Conservation (phyloP, 2,329 filamentous ascomycete species). For the Beauveria rudraprayagi region DNA sequence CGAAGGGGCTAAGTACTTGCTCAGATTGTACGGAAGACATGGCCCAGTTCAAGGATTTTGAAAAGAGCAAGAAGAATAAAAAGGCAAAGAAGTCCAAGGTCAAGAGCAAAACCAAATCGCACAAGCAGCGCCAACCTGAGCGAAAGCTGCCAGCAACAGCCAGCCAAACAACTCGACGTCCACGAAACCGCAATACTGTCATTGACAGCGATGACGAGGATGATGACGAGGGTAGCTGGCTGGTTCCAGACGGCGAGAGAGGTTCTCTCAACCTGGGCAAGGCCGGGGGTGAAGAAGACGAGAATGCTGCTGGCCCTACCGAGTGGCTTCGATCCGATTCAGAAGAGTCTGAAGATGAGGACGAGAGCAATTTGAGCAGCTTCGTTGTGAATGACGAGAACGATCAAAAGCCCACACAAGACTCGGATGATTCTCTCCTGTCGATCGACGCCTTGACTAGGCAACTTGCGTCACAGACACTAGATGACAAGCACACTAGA, state of each 20-base stretch:
- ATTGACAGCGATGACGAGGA: constrained; percentile 63
- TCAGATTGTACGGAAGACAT: constrained; percentile 68
- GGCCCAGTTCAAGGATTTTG: constrained; percentile 42
- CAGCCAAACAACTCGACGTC: constrained; percentile 23
- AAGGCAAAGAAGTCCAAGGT: constrained; percentile 22
- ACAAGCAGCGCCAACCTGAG: background rate
- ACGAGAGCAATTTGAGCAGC: constrained; percentile 45
- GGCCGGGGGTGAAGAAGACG: constrained; percentile 78
- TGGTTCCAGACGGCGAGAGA: constrained; percentile 62
- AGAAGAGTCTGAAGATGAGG: constrained; percentile 43
- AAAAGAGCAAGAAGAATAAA: constrained; percentile 34
- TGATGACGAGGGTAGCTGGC: constrained; percentile 68
- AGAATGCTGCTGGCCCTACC: constrained; percentile 79
- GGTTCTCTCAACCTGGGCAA: constrained; percentile 56
- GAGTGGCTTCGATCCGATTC: constrained; percentile 71
- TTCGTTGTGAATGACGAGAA: constrained; percentile 47
- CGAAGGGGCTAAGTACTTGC: constrained; percentile 47
- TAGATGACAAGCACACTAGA: constrained; percentile 20
- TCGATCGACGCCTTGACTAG: constrained; percentile 30
- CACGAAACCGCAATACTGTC: constrained; percentile 47
- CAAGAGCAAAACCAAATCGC: constrained; percentile 16
- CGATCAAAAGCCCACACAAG: constrained; percentile 23
- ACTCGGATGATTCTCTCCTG: constrained; percentile 25
- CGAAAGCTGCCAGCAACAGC: constrained; percentile 17
- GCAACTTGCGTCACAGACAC: constrained; percentile 29